Percentiles rank a stretch among this genome's conserved stretches.
Conservation (phyloP, 2,329 filamentous ascomycete species). For the Aspergillus fumigatus region DNA sequence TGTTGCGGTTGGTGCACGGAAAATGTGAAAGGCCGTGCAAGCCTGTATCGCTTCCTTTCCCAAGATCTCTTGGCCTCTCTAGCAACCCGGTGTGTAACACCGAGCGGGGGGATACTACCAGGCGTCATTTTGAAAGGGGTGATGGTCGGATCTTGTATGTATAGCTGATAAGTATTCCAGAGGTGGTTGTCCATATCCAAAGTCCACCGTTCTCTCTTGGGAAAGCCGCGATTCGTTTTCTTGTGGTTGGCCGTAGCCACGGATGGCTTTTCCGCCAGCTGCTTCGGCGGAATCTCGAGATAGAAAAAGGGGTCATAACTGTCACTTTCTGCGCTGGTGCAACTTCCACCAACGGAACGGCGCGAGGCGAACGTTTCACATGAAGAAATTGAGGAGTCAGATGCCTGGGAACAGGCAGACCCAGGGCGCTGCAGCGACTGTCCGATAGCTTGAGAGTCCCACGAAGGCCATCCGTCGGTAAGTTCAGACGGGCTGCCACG, state of each 20-base stretch:
- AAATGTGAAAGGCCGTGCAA: conserved; percentile 17
- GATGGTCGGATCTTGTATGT: conserved; percentile 61
- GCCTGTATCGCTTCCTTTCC: conserved; percentile 43
- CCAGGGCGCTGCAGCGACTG: conserved; percentile 50
- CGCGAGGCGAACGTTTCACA: conserved; percentile 53
- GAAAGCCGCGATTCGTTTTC: conserved; percentile 20
- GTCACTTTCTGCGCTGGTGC: conserved; percentile 59
- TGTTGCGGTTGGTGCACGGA: conserved; percentile 22
- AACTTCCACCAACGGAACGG: conserved; percentile 56
- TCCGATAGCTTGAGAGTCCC: conserved; percentile 30
- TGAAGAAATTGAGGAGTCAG: conserved; percentile 60
- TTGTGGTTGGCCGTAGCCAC: conserved; percentile 30
- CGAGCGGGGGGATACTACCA: conserved; percentile 59
- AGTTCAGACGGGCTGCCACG: conserved; percentile 33
- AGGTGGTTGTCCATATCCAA: conserved; percentile 62
- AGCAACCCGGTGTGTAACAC: conserved; percentile 60
- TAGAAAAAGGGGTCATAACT: conserved; percentile 52
- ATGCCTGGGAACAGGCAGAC: conserved; percentile 56
- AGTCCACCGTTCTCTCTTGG: conserved; percentile 46
- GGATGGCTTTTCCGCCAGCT: conserved; percentile 29
- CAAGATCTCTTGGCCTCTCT: conserved; percentile 59
- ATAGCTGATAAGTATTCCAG: conserved; percentile 62
- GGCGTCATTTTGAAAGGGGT: conserved; percentile 65
- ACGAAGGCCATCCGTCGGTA: conserved; percentile 28
- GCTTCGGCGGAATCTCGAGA: conserved; percentile 35